These are phyloP conservation scores for Remersonia thermophila DNA, from an alignment of 2,329 filamentous ascomycete genomes.

Conservation along the genomic window DNA sequence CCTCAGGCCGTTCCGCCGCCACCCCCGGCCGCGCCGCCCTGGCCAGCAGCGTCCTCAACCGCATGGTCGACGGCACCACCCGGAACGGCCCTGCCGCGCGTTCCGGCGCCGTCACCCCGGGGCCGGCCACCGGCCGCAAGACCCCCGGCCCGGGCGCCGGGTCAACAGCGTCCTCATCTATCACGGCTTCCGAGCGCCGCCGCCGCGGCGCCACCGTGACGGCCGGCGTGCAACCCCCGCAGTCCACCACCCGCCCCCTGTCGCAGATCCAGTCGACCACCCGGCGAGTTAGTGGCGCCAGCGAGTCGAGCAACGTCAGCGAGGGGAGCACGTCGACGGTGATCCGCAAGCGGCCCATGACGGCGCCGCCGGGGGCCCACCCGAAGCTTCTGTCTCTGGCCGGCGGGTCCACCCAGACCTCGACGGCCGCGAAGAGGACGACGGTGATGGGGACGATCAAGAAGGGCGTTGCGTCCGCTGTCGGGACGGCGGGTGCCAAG, in stretches of 20 bases:
- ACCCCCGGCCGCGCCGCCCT: conserved; percentile 47
- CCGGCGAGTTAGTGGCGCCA: conserved; percentile 44
- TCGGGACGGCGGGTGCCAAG: conserved; percentile 32
- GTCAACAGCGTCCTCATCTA: conserved; percentile 18
- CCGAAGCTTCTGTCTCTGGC: conserved; percentile 16
- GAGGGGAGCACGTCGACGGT: conserved; percentile 54
- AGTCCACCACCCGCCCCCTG: conserved; percentile 15
- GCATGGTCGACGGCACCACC: conserved; percentile 43
- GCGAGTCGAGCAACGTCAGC: conserved; percentile 50
- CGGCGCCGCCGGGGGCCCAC: conserved; percentile 24
- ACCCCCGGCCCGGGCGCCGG: conserved; percentile 16
- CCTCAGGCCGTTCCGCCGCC: conserved; percentile 32
- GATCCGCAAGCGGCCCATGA: conserved; percentile 38
- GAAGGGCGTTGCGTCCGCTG: conserved; percentile 37
- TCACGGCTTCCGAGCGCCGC: conserved; percentile 16
- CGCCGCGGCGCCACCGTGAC: conserved; percentile 25
- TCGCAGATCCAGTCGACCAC: conserved; percentile 35
- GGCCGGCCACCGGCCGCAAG: conserved; percentile 21
- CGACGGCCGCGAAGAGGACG: conserved; percentile 32
- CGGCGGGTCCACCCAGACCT: too few species aligned
- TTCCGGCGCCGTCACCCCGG: neutral
- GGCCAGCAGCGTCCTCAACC: conserved; percentile 36
- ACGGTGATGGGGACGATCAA: conserved; percentile 43
- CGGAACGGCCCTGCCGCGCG: conserved; percentile 1
- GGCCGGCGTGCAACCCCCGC: conserved; percentile 17